Conservation (phyloP, 148 eudicot species). For the Fallopia convolvulus region DNA sequence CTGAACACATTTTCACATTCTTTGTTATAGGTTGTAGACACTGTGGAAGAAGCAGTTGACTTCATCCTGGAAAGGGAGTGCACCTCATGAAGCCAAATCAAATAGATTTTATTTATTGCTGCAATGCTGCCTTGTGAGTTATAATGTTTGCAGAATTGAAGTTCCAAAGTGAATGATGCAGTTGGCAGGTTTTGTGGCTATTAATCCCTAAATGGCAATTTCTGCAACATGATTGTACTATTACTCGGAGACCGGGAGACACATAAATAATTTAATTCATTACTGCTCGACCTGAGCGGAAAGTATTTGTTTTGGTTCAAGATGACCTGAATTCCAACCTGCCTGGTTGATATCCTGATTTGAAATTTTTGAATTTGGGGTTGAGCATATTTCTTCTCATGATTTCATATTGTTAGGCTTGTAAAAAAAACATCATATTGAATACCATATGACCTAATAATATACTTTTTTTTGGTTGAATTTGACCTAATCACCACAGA, state of each 20-base stretch:
- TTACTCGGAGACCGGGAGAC: not conserved
- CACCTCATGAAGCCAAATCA: constrained; percentile 14
- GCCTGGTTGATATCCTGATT: no score
- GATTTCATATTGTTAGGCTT: not conserved
- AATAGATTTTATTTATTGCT: not conserved
- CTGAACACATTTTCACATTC: constrained; percentile 7
- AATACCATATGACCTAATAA: not conserved
- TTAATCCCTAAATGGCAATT: not conserved
- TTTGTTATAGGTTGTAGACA: constrained; percentile 66
- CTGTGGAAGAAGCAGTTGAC: constrained; percentile 83
- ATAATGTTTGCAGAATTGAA: not conserved
- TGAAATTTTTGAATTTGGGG: no score
- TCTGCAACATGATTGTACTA: not conserved
- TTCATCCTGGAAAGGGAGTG: constrained; percentile 61
- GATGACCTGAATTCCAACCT: no score
- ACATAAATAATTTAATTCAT: not conserved
- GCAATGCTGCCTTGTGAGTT: not conserved
- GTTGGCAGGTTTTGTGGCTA: not conserved
- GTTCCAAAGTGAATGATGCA: not conserved
- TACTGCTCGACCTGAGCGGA: not conserved
- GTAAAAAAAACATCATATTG: not conserved
- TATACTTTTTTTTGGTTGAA: not conserved
- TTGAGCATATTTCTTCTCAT: no score
- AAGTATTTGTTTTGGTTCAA: not conserved
- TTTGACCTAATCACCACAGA: not conserved